Base-by-base conservation (phyloP, 2,329 filamentous ascomycete genomes). In the Diaporthe capsici region DNA sequence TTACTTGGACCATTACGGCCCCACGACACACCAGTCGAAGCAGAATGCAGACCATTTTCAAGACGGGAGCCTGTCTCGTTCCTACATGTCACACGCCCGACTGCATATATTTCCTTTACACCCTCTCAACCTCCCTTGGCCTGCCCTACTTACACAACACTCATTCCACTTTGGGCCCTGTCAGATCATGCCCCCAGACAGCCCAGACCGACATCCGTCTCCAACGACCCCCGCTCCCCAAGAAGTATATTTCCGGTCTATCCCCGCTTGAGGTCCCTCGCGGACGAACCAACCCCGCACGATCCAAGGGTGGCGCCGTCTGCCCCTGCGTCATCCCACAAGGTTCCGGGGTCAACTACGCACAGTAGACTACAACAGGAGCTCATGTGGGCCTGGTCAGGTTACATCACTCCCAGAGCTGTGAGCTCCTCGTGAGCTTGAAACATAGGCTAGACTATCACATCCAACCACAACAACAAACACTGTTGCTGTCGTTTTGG, bases 251-350 rank as follows among this genome's bases (percentile, higher is more conserved):
- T 39, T 53, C 63, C 65, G 65, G 65, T 4, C 44, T 68, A 22
- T 8, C 28, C 65, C 65, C 65, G 47, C 31, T 2, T 39, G 47
- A 3, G 34, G 47, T 53, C 47, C 63, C n/a, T 31, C 13, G 17
- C n/a, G 7, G 28, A 22, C 44, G n/a, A 12, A 37, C 31, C 13
- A 53, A 68, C 65, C 65, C 65, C 65, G 65, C 65, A 70, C 49
- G 65, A 53, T 22, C 42, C 65, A 17, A 51, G 28, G 63, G 47
- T 68, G 63, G 47, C 31, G 65, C 65, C 65, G 65, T 55, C 15
- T 70, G 49, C 47, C 65, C 65, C 47, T 70, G 65, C 49, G 49
- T 42, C 65, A n/a, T 70, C 65, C 65, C 65, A 70, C 65, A 55
- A 42, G 65, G 65, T 42, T 70, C 49, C 17, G 65, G 65, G 49